Percentiles rank a stretch among this genome's conserved stretches.
Evolutionary conservation across 176 grass and related monocot genomes (phyloP).

Genomic region (Aegilops umbellulata): DNA sequence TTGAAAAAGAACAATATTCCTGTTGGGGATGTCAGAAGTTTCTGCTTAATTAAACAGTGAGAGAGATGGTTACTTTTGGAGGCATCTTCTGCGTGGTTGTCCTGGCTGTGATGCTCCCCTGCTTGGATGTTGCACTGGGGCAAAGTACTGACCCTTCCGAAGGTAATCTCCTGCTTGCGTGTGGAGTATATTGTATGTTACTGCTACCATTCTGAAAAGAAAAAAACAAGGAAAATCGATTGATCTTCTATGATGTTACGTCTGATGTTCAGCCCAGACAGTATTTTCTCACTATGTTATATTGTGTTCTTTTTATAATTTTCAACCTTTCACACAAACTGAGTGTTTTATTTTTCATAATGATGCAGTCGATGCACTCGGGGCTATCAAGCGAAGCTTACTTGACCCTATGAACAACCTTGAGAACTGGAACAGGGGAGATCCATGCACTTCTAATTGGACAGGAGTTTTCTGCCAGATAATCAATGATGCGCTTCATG

Average conservation of each 20-base stretch:
- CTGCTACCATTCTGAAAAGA: background rate
- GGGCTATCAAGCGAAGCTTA: slow-evolving; percentile 40
- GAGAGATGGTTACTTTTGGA: slow-evolving; percentile 22
- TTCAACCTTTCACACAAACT: background rate
- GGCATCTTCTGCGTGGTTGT: background rate
- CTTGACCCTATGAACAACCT: slow-evolving; percentile 52
- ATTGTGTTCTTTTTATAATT: background rate
- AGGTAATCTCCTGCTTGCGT: slow-evolving; percentile 18
- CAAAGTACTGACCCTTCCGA: slow-evolving; percentile 39
- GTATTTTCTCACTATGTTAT: background rate
- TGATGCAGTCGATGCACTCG: slow-evolving; percentile 41
- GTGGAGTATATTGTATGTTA: background rate
- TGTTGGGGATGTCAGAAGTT: slow-evolving; percentile 15
- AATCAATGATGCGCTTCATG: slow-evolving; percentile 59
- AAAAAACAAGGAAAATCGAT: background rate
- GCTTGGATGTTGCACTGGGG: slow-evolving; percentile 20
- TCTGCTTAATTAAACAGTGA: slow-evolving; percentile 18
- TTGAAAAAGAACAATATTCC: background rate
- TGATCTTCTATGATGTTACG: background rate
- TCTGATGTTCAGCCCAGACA: background rate
- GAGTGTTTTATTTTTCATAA: background rate
- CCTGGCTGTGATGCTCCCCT: slow-evolving; percentile 28
- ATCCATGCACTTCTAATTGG: slow-evolving; percentile 90
- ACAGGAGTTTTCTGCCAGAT: slow-evolving; percentile 69
- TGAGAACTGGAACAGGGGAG: slow-evolving; percentile 69